Percentiles rank a stretch among this genome's conserved stretches.
Evolutionary conservation across 306 rosid genomes (phyloP).

Genomic region (Glycine soja): DNA sequence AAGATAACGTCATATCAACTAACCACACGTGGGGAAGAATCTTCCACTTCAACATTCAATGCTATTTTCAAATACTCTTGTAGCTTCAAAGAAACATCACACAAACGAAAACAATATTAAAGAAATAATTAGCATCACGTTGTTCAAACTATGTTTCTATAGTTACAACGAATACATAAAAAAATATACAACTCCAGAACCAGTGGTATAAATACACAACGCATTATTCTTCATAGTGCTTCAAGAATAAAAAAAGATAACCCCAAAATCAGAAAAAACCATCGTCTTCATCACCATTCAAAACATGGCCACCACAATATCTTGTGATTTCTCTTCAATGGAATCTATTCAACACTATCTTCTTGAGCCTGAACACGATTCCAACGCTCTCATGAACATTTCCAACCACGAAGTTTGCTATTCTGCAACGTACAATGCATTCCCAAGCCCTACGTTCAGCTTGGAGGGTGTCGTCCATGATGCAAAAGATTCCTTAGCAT

Average conservation of each 20-base stretch:
- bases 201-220: neutral
- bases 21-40: neutral
- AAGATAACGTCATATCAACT: neutral
- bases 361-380: neutral
- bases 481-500: neutral
- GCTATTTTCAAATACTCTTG: neutral
- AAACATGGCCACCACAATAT: neutral
- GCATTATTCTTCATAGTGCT: neutral
- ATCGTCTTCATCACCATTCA: neutral
- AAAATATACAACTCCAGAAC: neutral
- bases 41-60: neutral
- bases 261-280: neutral
- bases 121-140: neutral
- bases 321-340: conserved; percentile 23
- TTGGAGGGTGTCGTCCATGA: neutral
- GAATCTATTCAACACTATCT: conserved; percentile 21
- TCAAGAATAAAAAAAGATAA: no score
- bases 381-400: neutral
- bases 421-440: neutral
- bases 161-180: neutral
- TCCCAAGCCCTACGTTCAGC: neutral
- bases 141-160: neutral
- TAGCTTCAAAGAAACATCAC: conserved; percentile 3
- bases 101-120: neutral
- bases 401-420: neutral